Conservation (phyloP, 345 rosid genomes). For the Gossypioides kirkii region DNA sequence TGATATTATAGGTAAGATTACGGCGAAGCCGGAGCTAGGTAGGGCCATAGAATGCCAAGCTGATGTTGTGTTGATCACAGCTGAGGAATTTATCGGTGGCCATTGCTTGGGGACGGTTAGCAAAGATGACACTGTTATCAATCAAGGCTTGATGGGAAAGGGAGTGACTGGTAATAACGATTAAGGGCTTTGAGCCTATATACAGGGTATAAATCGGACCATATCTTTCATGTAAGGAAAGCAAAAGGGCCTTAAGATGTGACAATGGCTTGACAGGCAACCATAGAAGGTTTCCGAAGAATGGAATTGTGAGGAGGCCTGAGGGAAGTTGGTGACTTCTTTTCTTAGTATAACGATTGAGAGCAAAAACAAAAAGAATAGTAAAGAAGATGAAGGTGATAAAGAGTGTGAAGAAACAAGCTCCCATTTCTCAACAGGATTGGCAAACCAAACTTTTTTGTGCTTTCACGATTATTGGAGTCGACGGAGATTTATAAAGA, state of each 20-base stretch:
- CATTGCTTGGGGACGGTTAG: slow-evolving; percentile 21
- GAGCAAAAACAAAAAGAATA: neutral
- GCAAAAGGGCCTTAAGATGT: slow-evolving; percentile 13
- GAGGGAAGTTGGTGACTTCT: slow-evolving; percentile 21
- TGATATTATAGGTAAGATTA: slow-evolving; percentile 24
- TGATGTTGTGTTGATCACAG: slow-evolving; percentile 22
- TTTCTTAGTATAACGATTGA: neutral
- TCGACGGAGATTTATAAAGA: neutral
- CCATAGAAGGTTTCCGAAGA: slow-evolving; percentile 32
- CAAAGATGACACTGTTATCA: slow-evolving; percentile 20
- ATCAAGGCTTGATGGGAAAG: slow-evolving; percentile 28
- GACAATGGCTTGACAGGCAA: slow-evolving; percentile 18
- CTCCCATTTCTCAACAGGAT: neutral
- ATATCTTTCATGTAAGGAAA: slow-evolving; percentile 9
- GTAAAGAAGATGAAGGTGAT: neutral
- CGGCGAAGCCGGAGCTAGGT: slow-evolving; percentile 21
- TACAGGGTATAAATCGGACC: slow-evolving; percentile 29
- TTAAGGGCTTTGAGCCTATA: slow-evolving; percentile 21
- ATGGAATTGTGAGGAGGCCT: slow-evolving; percentile 19
- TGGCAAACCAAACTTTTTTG: neutral
- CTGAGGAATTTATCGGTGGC: slow-evolving; percentile 9
- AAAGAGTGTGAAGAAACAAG: neutral
- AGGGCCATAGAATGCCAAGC: slow-evolving; percentile 16
- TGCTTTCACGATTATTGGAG: neutral
- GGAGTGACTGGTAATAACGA: slow-evolving; percentile 20